Evolutionary conservation across 352 stramenopile species (phyloP).

Genomic region (Saprolegnia diclina): DNA sequence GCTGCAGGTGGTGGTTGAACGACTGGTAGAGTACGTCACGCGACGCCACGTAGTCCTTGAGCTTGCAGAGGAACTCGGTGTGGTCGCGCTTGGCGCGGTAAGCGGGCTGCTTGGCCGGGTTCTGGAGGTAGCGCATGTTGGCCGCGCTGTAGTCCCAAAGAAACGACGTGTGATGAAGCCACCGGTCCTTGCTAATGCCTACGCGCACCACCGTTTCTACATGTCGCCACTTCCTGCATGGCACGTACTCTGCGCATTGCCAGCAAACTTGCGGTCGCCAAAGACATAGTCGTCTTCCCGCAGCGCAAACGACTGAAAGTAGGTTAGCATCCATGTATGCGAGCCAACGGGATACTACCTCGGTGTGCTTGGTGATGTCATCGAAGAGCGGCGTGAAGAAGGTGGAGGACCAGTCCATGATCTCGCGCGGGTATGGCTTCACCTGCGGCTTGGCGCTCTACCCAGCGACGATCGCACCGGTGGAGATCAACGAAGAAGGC

Average conservation of each 20-base stretch:
- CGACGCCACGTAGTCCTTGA: conserved; percentile 70
- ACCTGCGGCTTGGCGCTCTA: conserved; percentile 66
- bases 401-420: conserved; percentile 88
- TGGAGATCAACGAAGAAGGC: conserved; percentile 15
- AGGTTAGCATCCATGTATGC: background rate
- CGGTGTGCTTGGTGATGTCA: conserved; percentile 21
- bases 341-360: background rate
- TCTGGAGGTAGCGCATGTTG: conserved; percentile 94
- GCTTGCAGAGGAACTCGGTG: conserved; percentile 89
- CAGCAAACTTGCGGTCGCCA: conserved; percentile 91
- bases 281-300: conserved; percentile 97
- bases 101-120: conserved; percentile 91
- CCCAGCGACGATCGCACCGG: background rate
- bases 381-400: conserved; percentile 80
- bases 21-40: conserved; percentile 42
- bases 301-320: conserved; percentile 77
- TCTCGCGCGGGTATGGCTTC: conserved; percentile 83
- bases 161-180: conserved; percentile 97
- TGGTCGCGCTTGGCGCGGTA: conserved; percentile 92
- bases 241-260: conserved; percentile 89
- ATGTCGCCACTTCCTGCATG: background rate
- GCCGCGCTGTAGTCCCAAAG: conserved; percentile 92
- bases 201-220: background rate
- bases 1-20: conserved; percentile 42
- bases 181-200: conserved; percentile 88